Percentiles rank a stretch among this genome's conserved stretches.
These are phyloP conservation scores for Smittium mucronatum DNA, from an alignment of 371 early-diverging fungal genomes.

Conservation along the genomic window DNA sequence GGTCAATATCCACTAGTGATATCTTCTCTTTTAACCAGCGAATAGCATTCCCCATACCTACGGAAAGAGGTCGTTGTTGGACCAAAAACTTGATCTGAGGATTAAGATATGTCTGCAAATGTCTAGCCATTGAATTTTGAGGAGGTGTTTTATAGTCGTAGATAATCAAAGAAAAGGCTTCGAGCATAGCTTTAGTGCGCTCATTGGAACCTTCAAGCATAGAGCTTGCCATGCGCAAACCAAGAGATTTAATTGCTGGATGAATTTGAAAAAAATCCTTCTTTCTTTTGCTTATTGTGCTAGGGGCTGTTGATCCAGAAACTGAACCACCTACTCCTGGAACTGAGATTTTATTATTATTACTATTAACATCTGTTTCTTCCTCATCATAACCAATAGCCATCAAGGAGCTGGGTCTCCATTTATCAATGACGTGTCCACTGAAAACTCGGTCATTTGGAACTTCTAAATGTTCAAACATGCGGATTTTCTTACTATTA, in stretches of 20 bases:
- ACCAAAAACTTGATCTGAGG: constrained; percentile 82
- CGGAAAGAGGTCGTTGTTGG: constrained; percentile 70
- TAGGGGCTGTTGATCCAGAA: not conserved
- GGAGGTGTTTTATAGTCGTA: constrained; percentile 81
- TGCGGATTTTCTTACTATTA: constrained; percentile 39
- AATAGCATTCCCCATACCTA: constrained; percentile 90
- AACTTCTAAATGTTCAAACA: constrained; percentile 52
- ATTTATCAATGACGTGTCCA: constrained; percentile 1
- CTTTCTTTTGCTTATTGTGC: constrained; percentile 14
- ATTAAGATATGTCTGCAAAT: constrained; percentile 68
- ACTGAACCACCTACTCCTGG: constrained; percentile 1
- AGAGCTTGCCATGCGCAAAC: constrained; percentile 70
- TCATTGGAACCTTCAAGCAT: constrained; percentile 81
- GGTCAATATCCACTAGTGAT: constrained; percentile 46
- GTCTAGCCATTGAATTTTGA: constrained; percentile 64
- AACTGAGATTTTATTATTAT: not conserved
- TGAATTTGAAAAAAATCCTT: constrained; percentile 43
- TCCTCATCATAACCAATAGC: not conserved
- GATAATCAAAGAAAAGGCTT: constrained; percentile 52
- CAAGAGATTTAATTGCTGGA: constrained; percentile 73
- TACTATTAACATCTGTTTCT: not conserved
- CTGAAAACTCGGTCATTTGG: constrained; percentile 30
- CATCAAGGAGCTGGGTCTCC: not conserved
- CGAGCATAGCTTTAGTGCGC: constrained; percentile 22
- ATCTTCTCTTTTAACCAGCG: constrained; percentile 83